phyloP scores from a whole-genome alignment of 192 early-diverging fungal genomes.

The Linnemannia zychae region DNA sequence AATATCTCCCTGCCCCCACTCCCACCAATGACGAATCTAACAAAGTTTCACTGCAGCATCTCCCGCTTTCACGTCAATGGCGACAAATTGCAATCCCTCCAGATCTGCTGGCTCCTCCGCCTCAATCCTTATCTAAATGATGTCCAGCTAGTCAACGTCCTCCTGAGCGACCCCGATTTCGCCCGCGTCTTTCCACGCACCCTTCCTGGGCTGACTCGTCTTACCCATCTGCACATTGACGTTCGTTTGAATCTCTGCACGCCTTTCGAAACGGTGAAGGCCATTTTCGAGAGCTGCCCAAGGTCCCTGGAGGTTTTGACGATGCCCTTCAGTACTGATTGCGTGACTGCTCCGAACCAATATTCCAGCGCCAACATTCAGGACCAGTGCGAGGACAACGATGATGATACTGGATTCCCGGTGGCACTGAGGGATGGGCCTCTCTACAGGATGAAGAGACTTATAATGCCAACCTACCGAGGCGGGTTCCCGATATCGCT shows the following conservation, averaged over 20 bases:
- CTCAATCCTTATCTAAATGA: not conserved
- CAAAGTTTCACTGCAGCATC: not conserved
- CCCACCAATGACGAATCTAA: not conserved
- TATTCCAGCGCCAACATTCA: not conserved
- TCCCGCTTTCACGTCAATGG: not conserved
- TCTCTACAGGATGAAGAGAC: not conserved
- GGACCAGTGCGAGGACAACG: not conserved
- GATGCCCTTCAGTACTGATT: too few relatives aligned
- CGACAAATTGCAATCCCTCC: not conserved
- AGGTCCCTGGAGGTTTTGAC: too few relatives aligned
- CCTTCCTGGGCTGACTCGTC: not conserved
- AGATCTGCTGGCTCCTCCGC: not conserved
- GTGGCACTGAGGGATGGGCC: not conserved
- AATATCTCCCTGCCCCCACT: not conserved
- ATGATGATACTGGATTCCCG: not conserved
- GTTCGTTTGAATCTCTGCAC: not conserved
- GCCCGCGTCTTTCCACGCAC: not conserved
- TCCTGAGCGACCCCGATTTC: not conserved
- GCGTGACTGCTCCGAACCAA: too few relatives aligned
- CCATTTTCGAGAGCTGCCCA: too few relatives aligned
- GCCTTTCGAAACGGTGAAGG: too few relatives aligned
- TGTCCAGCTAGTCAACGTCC: not conserved
- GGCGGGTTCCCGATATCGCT: not conserved
- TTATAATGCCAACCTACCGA: not conserved
- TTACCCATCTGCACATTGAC: not conserved